Evolutionary conservation across 805 yeast species (phyloP), one percentile per base, ranked within the genome.

Genomic region (Metschnikowia kunwiensis): DNA sequence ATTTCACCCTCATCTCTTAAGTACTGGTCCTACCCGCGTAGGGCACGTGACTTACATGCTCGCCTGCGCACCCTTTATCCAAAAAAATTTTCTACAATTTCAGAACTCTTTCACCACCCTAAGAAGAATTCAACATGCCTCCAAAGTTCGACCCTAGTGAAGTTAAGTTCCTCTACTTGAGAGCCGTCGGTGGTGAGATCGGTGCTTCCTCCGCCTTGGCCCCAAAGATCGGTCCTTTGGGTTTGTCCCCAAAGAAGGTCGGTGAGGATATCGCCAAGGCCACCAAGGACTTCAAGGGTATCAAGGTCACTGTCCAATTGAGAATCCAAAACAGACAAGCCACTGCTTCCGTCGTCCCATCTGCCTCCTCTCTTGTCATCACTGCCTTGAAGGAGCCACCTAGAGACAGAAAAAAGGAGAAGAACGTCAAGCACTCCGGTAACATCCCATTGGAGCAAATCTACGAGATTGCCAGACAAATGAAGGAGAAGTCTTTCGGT

Each of bases 261-360:
- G 98, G 98, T 89, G 98, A 93, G 77, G 98, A 93, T 72, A 93
- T 93, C 65, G 98, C 98, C 72, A 93, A 93, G 84, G 98, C 98
- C 72, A 91, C 98, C 78, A 84, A 86, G 78, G 80, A 83, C 69
- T 91, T 81, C 94, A 93, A 93, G 79, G 98, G 98, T 81, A 91
- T 93, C 66, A 86, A 91, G 75, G 97, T 93, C 67, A 93, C 98
- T 57, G 97, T 93, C 53, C 95, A 88, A 78, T 82, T 93, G 74
- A 93, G 82, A 74, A 89, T 93, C 68, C 98, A 93, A 80, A 93
- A 93, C 95, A 89, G 98, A 84, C 98, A 93, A 79, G 98, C 98
- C 63, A 77, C 82, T 58, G 95, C 94, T 60, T 87, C 97, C 48
- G 97, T 93, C 72, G 98, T 93, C 49, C 98, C 98, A 76, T 82